A percentile compares a stretch with the other conserved stretches of the same genome.
Conservation (phyloP, 2,329 filamentous ascomycete genomes). For the Aspergillus texensis region DNA sequence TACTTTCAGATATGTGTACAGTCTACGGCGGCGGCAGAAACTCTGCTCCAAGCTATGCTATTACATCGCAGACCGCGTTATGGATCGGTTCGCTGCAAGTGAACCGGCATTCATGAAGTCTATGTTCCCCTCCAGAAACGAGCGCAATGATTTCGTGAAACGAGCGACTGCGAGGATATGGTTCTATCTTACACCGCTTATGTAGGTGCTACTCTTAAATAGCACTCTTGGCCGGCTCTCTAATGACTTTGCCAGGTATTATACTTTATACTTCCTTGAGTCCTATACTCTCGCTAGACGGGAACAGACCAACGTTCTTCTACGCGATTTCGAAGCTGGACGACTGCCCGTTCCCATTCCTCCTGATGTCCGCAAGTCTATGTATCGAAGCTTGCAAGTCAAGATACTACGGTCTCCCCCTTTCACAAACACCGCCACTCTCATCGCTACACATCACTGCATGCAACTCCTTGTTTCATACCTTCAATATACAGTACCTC, state of each 20-base stretch:
- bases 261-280: slow-evolving; percentile 45
- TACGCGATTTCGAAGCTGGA: slow-evolving; percentile 43
- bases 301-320: slow-evolving; percentile 40
- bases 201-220: slow-evolving; percentile 31
- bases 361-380: slow-evolving; percentile 34
- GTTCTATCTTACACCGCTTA: slow-evolving; percentile 45
- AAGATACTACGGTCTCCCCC: slow-evolving; percentile 43
- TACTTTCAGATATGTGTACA: slow-evolving; percentile 44
- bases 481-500: slow-evolving; percentile 40
- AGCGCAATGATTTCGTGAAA: slow-evolving; percentile 38
- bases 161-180: slow-evolving; percentile 37
- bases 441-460: slow-evolving; percentile 47
- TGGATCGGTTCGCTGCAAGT: slow-evolving; percentile 41
- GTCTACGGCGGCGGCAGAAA: slow-evolving; percentile 40
- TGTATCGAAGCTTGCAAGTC: slow-evolving; percentile 41
- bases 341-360: slow-evolving; percentile 41
- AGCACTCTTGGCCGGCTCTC: neutral
- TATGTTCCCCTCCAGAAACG: slow-evolving; percentile 36
- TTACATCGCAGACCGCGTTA: slow-evolving; percentile 45
- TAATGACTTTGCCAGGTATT: slow-evolving; percentile 35
- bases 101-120: slow-evolving; percentile 35
- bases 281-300: slow-evolving; percentile 41
- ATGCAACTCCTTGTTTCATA: slow-evolving; percentile 44
- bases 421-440: slow-evolving; percentile 42
- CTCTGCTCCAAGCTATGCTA: slow-evolving; percentile 43